phyloP scores from a whole-genome alignment of 2,329 filamentous ascomycete species.

The Fusarium sp. region DNA sequence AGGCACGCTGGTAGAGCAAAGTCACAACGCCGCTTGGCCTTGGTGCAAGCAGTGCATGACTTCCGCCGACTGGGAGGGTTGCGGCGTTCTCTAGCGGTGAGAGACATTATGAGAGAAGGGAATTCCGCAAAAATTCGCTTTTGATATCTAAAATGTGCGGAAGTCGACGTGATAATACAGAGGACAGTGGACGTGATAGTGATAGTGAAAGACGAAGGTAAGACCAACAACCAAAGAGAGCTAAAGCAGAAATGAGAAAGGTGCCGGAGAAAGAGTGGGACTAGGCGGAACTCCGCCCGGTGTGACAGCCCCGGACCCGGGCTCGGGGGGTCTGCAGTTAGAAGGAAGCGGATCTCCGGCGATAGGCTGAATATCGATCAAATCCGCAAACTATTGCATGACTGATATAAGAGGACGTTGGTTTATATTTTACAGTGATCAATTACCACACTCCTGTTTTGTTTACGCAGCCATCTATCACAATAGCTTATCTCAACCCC shows the following conservation, averaged over 20 bases:
- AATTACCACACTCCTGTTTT: not conserved
- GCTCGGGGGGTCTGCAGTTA: not conserved
- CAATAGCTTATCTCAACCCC: not conserved
- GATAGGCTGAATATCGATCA: not conserved
- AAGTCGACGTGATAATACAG: too few relatives aligned
- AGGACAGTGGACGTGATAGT: slow-evolving; percentile 8
- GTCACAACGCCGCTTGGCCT: slow-evolving; percentile 70
- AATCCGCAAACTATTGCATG: not conserved
- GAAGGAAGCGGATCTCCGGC: slow-evolving; percentile 26
- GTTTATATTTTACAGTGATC: not conserved
- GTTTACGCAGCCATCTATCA: not conserved
- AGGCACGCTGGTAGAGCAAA: slow-evolving; percentile 64
- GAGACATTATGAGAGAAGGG: slow-evolving; percentile 44
- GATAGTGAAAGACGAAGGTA: slow-evolving; percentile 3
- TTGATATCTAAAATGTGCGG: not conserved
- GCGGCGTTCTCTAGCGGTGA: slow-evolving; percentile 54
- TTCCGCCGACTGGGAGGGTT: slow-evolving; percentile 66
- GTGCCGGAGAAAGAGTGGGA: slow-evolving; percentile 40
- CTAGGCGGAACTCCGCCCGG: slow-evolving; percentile 50
- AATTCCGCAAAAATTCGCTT: not conserved
- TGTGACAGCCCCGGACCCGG: slow-evolving; percentile 3
- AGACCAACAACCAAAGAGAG: not conserved
- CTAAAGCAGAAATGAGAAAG: slow-evolving; percentile 10
- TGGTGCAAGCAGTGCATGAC: slow-evolving; percentile 69
- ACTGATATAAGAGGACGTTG: not conserved